These are phyloP conservation scores for Scalesia atractyloides DNA, from an alignment of 129 eudicot species.

Conservation along the genomic window DNA sequence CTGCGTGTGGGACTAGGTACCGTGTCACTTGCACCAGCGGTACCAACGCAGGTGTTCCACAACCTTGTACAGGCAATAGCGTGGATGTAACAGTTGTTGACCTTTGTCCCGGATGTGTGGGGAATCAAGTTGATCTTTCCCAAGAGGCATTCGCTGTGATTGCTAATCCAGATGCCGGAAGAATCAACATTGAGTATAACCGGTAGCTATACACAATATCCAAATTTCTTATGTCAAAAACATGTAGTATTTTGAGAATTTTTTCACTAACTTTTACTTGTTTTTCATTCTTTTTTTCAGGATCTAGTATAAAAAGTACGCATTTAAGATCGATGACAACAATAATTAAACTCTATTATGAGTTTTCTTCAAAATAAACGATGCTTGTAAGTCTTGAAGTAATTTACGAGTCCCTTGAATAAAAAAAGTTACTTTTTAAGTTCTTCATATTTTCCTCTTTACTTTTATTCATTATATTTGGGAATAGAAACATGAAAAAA, in stretches of 20 bases:
- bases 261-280: background rate
- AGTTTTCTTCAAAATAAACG: background rate
- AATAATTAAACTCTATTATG: background rate
- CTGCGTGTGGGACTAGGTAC: slow-evolving; percentile 26
- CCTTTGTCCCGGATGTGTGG: slow-evolving; percentile 27
- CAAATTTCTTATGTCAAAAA: background rate
- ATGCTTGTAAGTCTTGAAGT: too few species aligned
- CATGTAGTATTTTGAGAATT: background rate
- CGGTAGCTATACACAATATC: background rate
- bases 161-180: slow-evolving; percentile 46
- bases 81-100: slow-evolving; percentile 32
- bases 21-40: background rate
- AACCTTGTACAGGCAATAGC: too few species aligned
- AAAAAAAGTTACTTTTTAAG: too few species aligned
- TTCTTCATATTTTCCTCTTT: too few species aligned
- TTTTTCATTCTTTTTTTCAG: background rate
- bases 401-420: too few species aligned
- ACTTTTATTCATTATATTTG: too few species aligned
- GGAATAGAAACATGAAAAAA: too few species aligned
- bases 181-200: slow-evolving; percentile 38
- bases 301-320: slow-evolving; percentile 16
- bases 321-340: background rate
- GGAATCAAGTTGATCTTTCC: slow-evolving; percentile 47
- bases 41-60: too few species aligned
- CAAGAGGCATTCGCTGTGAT: slow-evolving; percentile 41